A percentile compares a stretch with the other conserved stretches of the same genome.
Evolutionary conservation across 148 eudicot species (phyloP).

Genomic region (Rhododendron williamsianum): DNA sequence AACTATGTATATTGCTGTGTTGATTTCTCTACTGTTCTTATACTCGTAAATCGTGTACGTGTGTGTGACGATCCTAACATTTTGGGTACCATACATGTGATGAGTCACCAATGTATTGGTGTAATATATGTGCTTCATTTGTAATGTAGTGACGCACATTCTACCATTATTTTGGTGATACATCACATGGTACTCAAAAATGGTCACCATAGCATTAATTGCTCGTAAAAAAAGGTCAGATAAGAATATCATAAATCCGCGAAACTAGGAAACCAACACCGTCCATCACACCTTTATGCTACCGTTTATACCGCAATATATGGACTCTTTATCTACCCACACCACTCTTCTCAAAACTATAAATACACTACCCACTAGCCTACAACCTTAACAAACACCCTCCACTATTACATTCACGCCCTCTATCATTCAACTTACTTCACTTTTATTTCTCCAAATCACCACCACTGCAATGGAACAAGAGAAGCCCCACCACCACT

Average conservation of each 20-base stretch:
- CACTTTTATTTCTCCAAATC: not conserved
- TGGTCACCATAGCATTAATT: no score
- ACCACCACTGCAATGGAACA: not conserved
- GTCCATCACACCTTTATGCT: not conserved
- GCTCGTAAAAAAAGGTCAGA: no score
- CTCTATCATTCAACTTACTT: not conserved
- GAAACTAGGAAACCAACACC: not conserved
- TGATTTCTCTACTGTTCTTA: no score
- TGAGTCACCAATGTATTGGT: no score
- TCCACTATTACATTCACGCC: not conserved
- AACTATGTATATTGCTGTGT: no score
- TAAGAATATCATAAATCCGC: not conserved
- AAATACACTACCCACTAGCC: not conserved
- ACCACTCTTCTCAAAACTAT: not conserved
- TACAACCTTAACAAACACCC: not conserved
- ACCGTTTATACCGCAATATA: not conserved
- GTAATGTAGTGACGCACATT: no score
- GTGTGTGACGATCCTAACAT: no score
- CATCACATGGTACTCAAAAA: no score
- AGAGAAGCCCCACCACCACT: not conserved
- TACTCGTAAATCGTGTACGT: no score
- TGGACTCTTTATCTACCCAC: not conserved
- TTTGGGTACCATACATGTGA: no score
- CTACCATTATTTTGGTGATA: not conserved
- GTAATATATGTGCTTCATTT: no score